Base-by-base conservation (phyloP, 2,329 filamentous ascomycete genomes). In the Blastomyces silverae region DNA sequence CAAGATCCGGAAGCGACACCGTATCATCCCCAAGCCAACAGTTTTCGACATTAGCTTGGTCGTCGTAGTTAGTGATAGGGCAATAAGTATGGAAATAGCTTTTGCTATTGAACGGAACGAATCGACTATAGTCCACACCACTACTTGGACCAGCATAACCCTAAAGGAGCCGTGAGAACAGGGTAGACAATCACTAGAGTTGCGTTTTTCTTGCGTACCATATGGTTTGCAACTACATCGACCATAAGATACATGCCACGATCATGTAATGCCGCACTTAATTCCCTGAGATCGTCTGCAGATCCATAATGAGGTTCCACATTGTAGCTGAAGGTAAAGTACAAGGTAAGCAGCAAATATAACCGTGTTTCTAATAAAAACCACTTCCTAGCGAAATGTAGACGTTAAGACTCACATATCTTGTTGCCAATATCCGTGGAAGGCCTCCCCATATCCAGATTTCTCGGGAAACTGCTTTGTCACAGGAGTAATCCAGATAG, bases 71-170 rank as follows among this genome's bases (percentile, higher is more conserved):
- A 10, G 28, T 37, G 63, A 85, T 79, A 1, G 71, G 70, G 74
- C 87, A 89, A 70, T 81, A 83, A 1, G 80, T 50, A 71, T 90
- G 86, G 74, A 84, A 90, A 69, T 86, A 86, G 28, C 79, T 80
- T n/a, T 79, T 66, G 37, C 82, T 75, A 72, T 87, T 82, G 69
- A 87, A 85, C 8, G 84, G 81, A 34, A 79, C 75, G 53, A 82
- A 81, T 22, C 75, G 70, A 66, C 76, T 78, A 70, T 86, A 87
- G 72, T 86, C 80, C 50, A 87, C 79, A 6, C 76, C 76, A 39
- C 67, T 65, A 77, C 28, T 82, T 75, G 82, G 79, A 11, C 83
- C 83, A 42, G 0, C 75, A 74, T 48, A 77, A 13, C 57, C 57
- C 57, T 60, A 46, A 60, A 46, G 15, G 13, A 60, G 2, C 37